phyloP scores from a whole-genome alignment of 768 basidiomycete genomes.

The Lactarius indigo region DNA sequence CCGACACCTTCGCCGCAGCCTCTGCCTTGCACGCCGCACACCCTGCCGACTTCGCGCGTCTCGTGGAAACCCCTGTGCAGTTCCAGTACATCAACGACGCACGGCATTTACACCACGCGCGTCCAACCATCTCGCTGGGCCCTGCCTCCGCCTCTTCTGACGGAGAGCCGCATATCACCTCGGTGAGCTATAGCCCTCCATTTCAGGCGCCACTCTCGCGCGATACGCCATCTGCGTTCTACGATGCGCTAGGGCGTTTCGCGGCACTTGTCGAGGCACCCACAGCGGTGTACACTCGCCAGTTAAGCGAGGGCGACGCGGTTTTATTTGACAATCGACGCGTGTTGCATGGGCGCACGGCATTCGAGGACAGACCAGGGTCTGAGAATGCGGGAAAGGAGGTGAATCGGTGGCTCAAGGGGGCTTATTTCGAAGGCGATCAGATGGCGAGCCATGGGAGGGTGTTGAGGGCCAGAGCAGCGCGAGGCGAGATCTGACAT shows the following conservation, averaged over 20 bases:
- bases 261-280: conserved; percentile 52
- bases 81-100: conserved; percentile 93
- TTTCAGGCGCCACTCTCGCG: conserved; percentile 82
- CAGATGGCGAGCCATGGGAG: conserved; percentile 57
- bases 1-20: conserved; percentile 73
- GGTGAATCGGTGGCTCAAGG: conserved; percentile 85
- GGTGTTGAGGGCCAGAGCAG: conserved; percentile 37
- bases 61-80: conserved; percentile 63
- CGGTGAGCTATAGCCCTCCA: conserved; percentile 91
- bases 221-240: conserved; percentile 53
- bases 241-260: conserved; percentile 60
- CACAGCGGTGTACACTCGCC: conserved; percentile 54
- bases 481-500: conserved; percentile 10
- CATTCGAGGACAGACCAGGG: conserved; percentile 48
- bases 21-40: conserved; percentile 43
- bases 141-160: conserved; percentile 1
- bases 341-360: conserved; percentile 81
- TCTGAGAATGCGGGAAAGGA: conserved; percentile 34
- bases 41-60: conserved; percentile 51
- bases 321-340: conserved; percentile 92
- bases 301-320: conserved; percentile 76
- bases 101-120: conserved; percentile 70
- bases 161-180: conserved; percentile 39
- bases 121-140: conserved; percentile 72
- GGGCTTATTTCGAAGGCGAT: conserved; percentile 75